A percentile compares a stretch with the other conserved stretches of the same genome.
Conservation (phyloP, 129 eudicot species). For the Escallonia herrerae region DNA sequence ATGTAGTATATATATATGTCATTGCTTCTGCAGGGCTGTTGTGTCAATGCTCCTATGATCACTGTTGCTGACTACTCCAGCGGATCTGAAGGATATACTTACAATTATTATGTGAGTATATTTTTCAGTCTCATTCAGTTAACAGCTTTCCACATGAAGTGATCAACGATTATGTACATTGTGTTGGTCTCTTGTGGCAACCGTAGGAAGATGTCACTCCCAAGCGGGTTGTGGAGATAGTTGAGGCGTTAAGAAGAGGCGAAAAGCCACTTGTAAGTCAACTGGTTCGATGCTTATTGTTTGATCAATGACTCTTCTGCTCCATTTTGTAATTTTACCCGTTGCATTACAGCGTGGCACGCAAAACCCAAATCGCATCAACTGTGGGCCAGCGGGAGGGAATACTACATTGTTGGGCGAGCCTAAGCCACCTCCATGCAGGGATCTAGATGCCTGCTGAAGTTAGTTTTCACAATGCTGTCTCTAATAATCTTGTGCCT, state of each 20-base stretch:
- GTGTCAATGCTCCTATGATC: slow-evolving; percentile 99
- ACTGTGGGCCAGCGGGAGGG: slow-evolving; percentile 94
- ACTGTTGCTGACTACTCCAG: slow-evolving; percentile 96
- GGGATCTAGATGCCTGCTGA: slow-evolving; percentile 96
- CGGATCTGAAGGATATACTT: slow-evolving; percentile 96
- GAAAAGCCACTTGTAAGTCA: slow-evolving; percentile 94
- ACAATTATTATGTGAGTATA: slow-evolving; percentile 69
- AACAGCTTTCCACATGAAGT: not conserved
- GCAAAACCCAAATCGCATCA: slow-evolving; percentile 69
- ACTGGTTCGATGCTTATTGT: not conserved
- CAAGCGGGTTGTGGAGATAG: slow-evolving; percentile 79
- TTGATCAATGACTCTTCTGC: not conserved
- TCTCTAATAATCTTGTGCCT: slow-evolving; percentile 39
- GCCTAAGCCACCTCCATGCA: slow-evolving; percentile 93
- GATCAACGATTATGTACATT: not conserved
- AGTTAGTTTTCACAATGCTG: slow-evolving; percentile 16
- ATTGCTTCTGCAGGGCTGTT: slow-evolving; percentile 58
- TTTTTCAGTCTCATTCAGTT: not conserved
- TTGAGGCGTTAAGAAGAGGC: slow-evolving; percentile 85
- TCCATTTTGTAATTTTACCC: not conserved
- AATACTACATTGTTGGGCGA: slow-evolving; percentile 79
- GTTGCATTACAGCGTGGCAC: slow-evolving; percentile 71
- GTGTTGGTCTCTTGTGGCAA: not conserved
- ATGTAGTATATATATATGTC: not conserved
- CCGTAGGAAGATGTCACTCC: slow-evolving; percentile 96